phyloP scores from a whole-genome alignment of 495 filamentous ascomycete genomes.

The Podospora anserina region DNA sequence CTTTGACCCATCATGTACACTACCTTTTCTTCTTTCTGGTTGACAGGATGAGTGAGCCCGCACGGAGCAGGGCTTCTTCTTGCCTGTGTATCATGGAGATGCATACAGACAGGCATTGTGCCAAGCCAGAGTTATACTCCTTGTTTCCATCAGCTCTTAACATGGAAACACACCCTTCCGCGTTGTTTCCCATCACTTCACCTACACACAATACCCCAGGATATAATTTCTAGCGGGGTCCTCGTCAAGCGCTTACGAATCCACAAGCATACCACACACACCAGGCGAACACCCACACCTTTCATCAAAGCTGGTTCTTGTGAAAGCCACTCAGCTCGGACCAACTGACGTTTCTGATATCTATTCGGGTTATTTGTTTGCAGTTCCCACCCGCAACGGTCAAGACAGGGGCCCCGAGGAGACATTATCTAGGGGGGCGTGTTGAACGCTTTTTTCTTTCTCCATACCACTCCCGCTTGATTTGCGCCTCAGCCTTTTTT shows the following conservation, averaged over 20 bases:
- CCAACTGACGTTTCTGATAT: constrained; percentile 21
- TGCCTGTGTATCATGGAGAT: background rate
- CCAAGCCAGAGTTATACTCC: constrained; percentile 20
- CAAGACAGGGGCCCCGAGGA: background rate
- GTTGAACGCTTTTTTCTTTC: background rate
- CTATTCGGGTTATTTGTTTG: constrained; percentile 12
- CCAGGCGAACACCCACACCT: constrained; percentile 17
- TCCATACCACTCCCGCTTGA: constrained; percentile 3
- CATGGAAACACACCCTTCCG: constrained; percentile 9
- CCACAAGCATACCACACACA: constrained; percentile 13
- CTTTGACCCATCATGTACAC: constrained; percentile 20
- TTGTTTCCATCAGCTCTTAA: constrained; percentile 15
- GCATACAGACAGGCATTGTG: constrained; percentile 4
- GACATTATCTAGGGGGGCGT: background rate
- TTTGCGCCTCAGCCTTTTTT: constrained; percentile 15
- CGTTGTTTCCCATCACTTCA: constrained; percentile 5
- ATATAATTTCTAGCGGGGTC: constrained; percentile 28
- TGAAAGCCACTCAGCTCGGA: constrained; percentile 9
- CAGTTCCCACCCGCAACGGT: background rate
- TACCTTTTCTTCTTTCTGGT: constrained; percentile 7
- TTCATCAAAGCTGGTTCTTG: background rate
- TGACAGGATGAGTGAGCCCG: constrained; percentile 20
- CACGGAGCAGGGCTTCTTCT: constrained; percentile 11
- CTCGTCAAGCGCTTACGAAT: constrained; percentile 32
- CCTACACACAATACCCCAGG: constrained; percentile 25